A percentile compares a stretch with the other conserved stretches of the same genome.
These are phyloP conservation scores for Blepharisma japonicum DNA, from an alignment of 73 alveolate species.

Conservation along the genomic window DNA sequence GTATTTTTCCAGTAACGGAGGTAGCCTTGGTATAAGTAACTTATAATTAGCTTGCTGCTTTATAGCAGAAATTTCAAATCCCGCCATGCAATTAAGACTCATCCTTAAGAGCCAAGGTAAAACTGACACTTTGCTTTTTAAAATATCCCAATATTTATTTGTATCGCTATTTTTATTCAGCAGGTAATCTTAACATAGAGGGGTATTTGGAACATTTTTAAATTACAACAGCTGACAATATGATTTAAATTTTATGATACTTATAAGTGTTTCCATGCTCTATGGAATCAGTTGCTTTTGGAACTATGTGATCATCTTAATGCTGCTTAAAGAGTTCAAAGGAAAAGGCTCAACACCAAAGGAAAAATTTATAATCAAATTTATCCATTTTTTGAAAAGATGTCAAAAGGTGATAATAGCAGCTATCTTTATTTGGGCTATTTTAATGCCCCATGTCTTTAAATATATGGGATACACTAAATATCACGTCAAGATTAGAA, in stretches of 20 bases:
- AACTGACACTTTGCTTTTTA: not conserved
- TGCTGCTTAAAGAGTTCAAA: not conserved
- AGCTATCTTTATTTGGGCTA: conserved; percentile 5
- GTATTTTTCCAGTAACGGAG: not conserved
- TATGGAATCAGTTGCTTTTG: conserved; percentile 2
- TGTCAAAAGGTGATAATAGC: not conserved
- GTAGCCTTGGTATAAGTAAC: not conserved
- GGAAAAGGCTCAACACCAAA: not conserved
- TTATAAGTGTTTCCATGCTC: not conserved
- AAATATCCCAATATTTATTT: not conserved
- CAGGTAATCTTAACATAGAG: conserved; percentile 15
- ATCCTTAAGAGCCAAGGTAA: not conserved
- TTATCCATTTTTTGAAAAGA: not conserved
- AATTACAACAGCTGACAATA: conserved; percentile 11
- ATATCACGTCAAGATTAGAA: not conserved
- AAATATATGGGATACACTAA: not conserved
- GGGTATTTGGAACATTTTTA: conserved; percentile 5
- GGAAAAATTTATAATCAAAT: not conserved
- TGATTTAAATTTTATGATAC: not conserved
- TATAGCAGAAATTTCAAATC: not conserved
- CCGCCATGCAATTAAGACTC: conserved; percentile 17
- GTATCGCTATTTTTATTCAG: not conserved
- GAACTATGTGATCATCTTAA: not conserved
- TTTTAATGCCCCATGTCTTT: conserved; percentile 6
- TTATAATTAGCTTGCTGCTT: not conserved